phyloP scores from a whole-genome alignment of 139 green algal species.

The Ulvella scutata region DNA sequence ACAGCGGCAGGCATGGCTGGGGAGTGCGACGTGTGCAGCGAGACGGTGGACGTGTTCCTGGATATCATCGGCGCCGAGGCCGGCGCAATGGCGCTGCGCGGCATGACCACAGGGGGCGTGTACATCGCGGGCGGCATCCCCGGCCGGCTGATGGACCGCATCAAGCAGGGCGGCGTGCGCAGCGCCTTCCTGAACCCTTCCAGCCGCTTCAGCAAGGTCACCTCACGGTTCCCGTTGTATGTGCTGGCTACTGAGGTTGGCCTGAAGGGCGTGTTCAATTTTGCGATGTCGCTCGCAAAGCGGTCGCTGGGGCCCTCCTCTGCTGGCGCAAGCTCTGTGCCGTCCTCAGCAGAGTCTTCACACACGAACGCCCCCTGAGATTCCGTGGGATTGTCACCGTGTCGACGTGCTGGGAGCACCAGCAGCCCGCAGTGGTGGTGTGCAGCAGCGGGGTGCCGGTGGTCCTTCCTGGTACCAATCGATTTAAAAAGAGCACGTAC shows the following conservation, averaged over 20 bases:
- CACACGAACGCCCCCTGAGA: no score
- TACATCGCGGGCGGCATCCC: constrained; percentile 83
- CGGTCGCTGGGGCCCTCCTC: no score
- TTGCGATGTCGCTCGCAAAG: not conserved
- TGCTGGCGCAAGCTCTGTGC: no score
- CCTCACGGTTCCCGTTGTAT: not conserved
- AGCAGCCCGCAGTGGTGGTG: no score
- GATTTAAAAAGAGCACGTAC: no score
- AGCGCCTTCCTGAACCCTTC: not conserved
- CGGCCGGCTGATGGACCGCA: constrained; percentile 36
- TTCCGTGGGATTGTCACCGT: no score
- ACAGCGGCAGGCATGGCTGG: constrained; percentile 34
- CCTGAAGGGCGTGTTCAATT: not conserved
- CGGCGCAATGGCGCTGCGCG: constrained; percentile 66
- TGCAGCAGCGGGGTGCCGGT: no score
- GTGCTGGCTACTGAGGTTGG: not conserved
- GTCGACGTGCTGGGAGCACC: no score
- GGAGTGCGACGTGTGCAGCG: constrained; percentile 36
- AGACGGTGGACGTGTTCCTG: constrained; percentile 83
- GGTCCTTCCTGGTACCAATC: no score
- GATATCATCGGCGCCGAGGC: constrained; percentile 74
- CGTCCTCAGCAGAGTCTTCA: no score
- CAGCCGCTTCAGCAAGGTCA: not conserved
- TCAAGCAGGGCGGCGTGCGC: not conserved
- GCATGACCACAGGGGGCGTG: constrained; percentile 61